Conservation (phyloP, 495 filamentous ascomycete genomes). For the Hypoxylon crocopeplum region DNA sequence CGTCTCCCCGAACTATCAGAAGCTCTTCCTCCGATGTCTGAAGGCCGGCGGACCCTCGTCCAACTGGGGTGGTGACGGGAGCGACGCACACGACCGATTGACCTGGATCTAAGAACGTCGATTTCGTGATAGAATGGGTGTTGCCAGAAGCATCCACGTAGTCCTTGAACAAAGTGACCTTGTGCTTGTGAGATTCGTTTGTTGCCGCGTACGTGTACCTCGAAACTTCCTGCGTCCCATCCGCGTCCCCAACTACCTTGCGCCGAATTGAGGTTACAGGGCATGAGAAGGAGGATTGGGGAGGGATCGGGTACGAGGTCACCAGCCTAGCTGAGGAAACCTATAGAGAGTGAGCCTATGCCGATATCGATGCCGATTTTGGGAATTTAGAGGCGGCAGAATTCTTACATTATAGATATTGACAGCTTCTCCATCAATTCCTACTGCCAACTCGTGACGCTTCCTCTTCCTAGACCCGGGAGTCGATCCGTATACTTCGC, state of each 20-base stretch:
- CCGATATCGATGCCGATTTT: not conserved
- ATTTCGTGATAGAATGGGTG: slow-evolving; percentile 47
- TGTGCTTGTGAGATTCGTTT: slow-evolving; percentile 42
- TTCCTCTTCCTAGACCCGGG: slow-evolving; percentile 82
- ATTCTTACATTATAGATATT: slow-evolving; percentile 90
- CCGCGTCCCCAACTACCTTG: no score
- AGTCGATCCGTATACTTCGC: slow-evolving; percentile 73
- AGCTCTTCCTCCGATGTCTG: slow-evolving; percentile 33
- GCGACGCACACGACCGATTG: slow-evolving; percentile 34
- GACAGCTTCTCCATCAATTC: slow-evolving; percentile 88
- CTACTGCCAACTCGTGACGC: slow-evolving; percentile 79
- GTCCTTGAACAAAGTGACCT: slow-evolving; percentile 64
- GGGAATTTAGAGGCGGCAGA: not conserved
- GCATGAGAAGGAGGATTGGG: slow-evolving; percentile 79
- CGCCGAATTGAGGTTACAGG: slow-evolving; percentile 76
- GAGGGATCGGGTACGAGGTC: slow-evolving; percentile 84
- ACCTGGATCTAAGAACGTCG: slow-evolving; percentile 25
- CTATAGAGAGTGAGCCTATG: slow-evolving; percentile 53
- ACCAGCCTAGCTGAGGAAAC: slow-evolving; percentile 79
- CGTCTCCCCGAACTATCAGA: slow-evolving; percentile 48
- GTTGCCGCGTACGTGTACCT: slow-evolving; percentile 76
- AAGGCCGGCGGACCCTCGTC: not conserved
- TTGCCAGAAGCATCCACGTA: slow-evolving; percentile 67
- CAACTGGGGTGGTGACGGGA: slow-evolving; percentile 3
- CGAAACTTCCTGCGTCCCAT: slow-evolving; percentile 57